Percentiles rank a stretch among this genome's conserved stretches.
These are phyloP conservation scores for Cucumis hystrix DNA, from an alignment of 306 rosid species.

Conservation along the genomic window DNA sequence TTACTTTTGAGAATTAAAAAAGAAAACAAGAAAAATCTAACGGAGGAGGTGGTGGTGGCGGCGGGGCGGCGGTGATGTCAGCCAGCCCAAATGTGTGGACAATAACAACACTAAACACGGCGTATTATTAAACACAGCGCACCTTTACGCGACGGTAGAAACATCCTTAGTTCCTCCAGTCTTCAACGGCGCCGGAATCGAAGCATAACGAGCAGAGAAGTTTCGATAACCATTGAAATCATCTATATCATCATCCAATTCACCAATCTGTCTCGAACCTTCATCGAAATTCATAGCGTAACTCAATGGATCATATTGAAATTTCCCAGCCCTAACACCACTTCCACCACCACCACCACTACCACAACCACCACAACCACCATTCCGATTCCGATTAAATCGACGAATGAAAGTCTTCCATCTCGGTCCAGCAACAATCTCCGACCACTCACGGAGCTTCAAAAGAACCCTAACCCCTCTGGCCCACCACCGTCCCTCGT, in stretches of 20 bases:
- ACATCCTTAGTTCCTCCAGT: conserved; percentile 13
- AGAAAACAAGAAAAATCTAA: background rate
- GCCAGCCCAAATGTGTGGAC: conserved; percentile 24
- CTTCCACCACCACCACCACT: conserved; percentile 15
- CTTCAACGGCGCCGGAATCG: conserved; percentile 15
- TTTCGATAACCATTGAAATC: conserved; percentile 26
- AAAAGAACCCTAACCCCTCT: conserved; percentile 40
- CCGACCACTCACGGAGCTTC: conserved; percentile 83
- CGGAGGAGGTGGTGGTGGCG: conserved; percentile 8
- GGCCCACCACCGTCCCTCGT: conserved; percentile 53
- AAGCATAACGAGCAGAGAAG: conserved; percentile 71
- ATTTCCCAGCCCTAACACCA: conserved; percentile 28
- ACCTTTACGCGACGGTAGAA: conserved; percentile 21
- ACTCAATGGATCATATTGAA: conserved; percentile 77
- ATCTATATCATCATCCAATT: conserved; percentile 19
- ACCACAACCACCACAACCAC: conserved; percentile 9
- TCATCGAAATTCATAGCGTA: conserved; percentile 87
- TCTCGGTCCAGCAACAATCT: conserved; percentile 85
- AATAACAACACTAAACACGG: conserved; percentile 17
- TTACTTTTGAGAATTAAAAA: background rate
- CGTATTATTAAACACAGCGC: conserved; percentile 12
- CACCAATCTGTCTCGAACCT: conserved; percentile 33
- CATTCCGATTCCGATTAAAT: conserved; percentile 39
- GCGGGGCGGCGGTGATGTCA: conserved; percentile 10
- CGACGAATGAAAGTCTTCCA: conserved; percentile 92